Base-by-base conservation (phyloP, 2,329 filamentous ascomycete genomes). In the Mariannaea sp. region DNA sequence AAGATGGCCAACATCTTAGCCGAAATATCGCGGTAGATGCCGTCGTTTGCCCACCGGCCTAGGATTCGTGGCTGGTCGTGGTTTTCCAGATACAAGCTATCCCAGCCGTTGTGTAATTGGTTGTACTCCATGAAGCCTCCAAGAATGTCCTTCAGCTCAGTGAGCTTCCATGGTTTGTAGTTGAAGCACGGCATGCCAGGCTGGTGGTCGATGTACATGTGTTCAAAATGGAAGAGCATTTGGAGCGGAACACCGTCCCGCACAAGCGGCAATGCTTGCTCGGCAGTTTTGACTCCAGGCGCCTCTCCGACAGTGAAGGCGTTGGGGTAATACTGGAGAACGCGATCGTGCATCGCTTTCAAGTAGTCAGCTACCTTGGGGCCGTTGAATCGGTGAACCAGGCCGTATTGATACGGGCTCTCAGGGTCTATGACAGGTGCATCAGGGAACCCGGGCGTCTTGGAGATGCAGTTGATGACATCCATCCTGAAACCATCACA, bases 401-500 rank as follows among this genome's bases (percentile, higher is more conserved):
- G 29, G 0, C 75, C 81, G 0, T 75, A 75, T 58, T 85, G 80
- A 44, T 72, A 72, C 58, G 72, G 68, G 1, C 71, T 68, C 1
- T 67, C 70, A 1, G 70, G 67, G 22, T 24, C 22, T 6, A 47
- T 69, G 22, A 82, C 62, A 0, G 77, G 73, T 0, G 81, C 82
- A 57, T 86, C 80, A 2, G 78, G 79, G 49, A 84, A 80, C 0
- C 70, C 71, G 2, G 78, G 76, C 0, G 75, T 74, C 60, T 88
- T 88, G 61, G 80, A 84, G 60, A 86, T 84, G 62, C 85, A 78
- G 66, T 88, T 88, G 65, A 88, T 84, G 12, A 85, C 83, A 62
- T 89, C 85, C 72, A 88, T 81, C 13, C 85, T 78, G 71, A 88
- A 88, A 1, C 86, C 86, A 47, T 85, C 80, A 0, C 87, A 82